These are phyloP conservation scores for Lodderomyces theae DNA, from an alignment of 1,139 yeast species.

Conservation along the genomic window DNA sequence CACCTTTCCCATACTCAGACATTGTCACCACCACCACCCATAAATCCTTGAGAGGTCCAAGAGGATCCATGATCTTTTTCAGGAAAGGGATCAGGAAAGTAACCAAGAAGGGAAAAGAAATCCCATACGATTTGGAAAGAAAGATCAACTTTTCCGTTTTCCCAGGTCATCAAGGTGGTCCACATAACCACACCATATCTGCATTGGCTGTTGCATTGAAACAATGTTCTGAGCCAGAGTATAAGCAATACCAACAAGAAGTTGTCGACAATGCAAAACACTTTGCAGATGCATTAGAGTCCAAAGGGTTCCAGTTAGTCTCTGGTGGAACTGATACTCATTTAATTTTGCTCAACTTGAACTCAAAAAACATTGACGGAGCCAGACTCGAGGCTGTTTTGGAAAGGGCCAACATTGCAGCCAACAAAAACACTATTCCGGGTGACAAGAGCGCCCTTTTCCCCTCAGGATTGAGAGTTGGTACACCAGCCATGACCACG, in stretches of 20 bases:
- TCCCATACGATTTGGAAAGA: slow-evolving; percentile 80
- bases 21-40: slow-evolving; percentile 97
- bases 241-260: slow-evolving; percentile 76
- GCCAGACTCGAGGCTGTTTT: slow-evolving; percentile 92
- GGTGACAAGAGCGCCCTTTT: slow-evolving; percentile 93
- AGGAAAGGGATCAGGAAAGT: slow-evolving; percentile 87
- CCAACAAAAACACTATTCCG: slow-evolving; percentile 93
- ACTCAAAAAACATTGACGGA: slow-evolving; percentile 87
- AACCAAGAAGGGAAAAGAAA: slow-evolving; percentile 85
- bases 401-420: slow-evolving; percentile 88
- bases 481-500: slow-evolving; percentile 98
- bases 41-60: slow-evolving; percentile 95
- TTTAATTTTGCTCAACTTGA: slow-evolving; percentile 79
- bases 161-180: slow-evolving; percentile 99
- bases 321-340: slow-evolving; percentile 95
- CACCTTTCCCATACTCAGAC: slow-evolving; percentile 93
- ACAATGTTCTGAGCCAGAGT: slow-evolving; percentile 85
- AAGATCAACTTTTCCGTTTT: slow-evolving; percentile 93
- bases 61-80: slow-evolving; percentile 98
- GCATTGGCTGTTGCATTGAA: slow-evolving; percentile 93
- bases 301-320: slow-evolving; percentile 74
- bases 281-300: slow-evolving; percentile 67
- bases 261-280: slow-evolving; percentile 78
- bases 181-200: slow-evolving; percentile 95
- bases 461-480: slow-evolving; percentile 95